Conservation (phyloP, 306 rosid species). For the Ziziphus jujuba region DNA sequence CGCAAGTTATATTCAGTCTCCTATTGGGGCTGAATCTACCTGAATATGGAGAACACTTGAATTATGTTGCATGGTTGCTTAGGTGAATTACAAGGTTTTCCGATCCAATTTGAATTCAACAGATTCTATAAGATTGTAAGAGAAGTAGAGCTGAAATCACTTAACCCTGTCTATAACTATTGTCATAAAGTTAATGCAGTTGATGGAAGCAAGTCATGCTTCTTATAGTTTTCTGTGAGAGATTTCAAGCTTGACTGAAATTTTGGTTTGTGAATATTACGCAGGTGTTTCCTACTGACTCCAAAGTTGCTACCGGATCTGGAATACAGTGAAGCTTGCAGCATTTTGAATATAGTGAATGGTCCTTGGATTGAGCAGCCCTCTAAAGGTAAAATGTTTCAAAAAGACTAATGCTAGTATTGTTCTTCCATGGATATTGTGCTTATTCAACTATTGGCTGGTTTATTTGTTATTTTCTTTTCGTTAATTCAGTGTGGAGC, state of each 20-base stretch:
- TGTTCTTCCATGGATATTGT: conserved; percentile 3
- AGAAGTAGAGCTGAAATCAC: no score
- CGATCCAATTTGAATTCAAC: background rate
- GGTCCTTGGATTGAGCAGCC: conserved; percentile 84
- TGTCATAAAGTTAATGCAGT: no score
- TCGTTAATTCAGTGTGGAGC: conserved; percentile 67
- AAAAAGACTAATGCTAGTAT: background rate
- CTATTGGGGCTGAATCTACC: no score
- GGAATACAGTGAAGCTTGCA: conserved; percentile 89
- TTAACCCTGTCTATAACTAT: no score
- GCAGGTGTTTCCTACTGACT: conserved; percentile 94
- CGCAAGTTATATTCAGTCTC: no score
- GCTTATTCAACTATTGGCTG: background rate
- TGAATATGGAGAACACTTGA: background rate
- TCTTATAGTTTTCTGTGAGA: background rate
- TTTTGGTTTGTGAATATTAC: conserved; percentile 17
- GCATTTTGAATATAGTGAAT: conserved; percentile 79
- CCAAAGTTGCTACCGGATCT: conserved; percentile 87
- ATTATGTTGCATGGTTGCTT: background rate
- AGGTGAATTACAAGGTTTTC: background rate
- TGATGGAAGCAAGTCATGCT: background rate
- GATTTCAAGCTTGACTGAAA: background rate
- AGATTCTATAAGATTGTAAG: no score
- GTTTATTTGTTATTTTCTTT: background rate
- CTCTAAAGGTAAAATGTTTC: conserved; percentile 51